Evolutionary conservation across 441 rosid genomes (phyloP), one percentile per base, ranked within the genome.

Genomic region (Hura crepitans): DNA sequence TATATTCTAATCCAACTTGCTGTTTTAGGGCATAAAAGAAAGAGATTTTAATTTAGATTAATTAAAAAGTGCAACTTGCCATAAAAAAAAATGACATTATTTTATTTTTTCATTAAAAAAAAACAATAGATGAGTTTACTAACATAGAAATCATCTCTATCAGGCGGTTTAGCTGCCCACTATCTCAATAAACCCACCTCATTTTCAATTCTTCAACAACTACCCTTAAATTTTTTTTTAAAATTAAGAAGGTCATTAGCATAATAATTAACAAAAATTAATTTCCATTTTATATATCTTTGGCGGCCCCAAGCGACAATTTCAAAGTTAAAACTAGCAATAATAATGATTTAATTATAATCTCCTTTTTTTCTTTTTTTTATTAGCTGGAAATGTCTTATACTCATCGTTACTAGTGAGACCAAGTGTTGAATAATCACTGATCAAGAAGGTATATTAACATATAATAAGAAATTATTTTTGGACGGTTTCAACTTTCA

Each of bases 251-350:
- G 56, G 61, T 62, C 73, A 70, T 68, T 58, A 28, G 51, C 55
- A n/a, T 27, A 53, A 59, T 37, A 18, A 57, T 6, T 57, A 28
- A 17, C n/a, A 54, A 17, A 50, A 25, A 18, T 69, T 43, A 45
- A 51, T 72, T 53, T 66, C 23, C 31, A 2, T 53, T 6, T 4
- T 54, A 25, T 67, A 31, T 13, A 6, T 2, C 10, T 42, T 68
- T 71, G 78, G 78, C 73, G 57, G 77, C 75, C 59, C 50, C 57
- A 60, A 70, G 45, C 25, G 71, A 75, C 77, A 76, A 71, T 22
- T 69, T 69, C 79, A 70, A 62, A 77, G 78, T 64, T 61, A 65
- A 66, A 73, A 23, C 14, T 11, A 60, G 33, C 68, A 68, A 65
- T 65, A 46, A 67, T 65, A 49, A 42, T 39, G 2, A 23, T 23